Base-by-base conservation (phyloP, 176 grass and related monocot species). In the Ensete ventricosum region DNA sequence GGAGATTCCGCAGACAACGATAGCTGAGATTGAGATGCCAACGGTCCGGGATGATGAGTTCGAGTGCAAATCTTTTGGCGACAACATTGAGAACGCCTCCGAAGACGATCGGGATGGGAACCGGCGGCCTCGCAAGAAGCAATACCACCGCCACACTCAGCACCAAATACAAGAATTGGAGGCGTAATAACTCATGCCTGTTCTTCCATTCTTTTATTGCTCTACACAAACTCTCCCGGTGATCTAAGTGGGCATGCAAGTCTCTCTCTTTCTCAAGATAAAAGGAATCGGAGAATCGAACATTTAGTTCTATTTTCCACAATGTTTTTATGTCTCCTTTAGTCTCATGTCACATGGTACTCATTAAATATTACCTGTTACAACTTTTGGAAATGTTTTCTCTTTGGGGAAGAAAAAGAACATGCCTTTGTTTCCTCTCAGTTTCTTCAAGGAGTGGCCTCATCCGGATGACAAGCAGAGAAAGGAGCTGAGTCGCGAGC, bases 111-210 rank as follows among this genome's bases (percentile, higher is more conserved):
- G 92, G 74, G 95, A 93, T 57, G 78, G 74, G 1, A 76, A 80
- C 52, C 73, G 86, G 73, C 85, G 83, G 14, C 88, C 88, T 11
- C 79, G 87, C 53, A 98, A 98, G 86, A 99, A 99, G 82, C 90
- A 91, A 22, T 99, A 99, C 58, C 95, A 94, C 79, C 90, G 95
- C 54, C 95, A 99, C 79, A 99, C 90, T 8, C 95, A 94, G 12
- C 95, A 99, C 52, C 95, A 99, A 82, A 94, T 99, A 53, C 88
- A 90, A 79, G 88, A 91, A 76, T 78, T 99, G 0, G 95, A 99
- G 55, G 73, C 80, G 86, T 92, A 86, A 74, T 53, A 73, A 72
- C 2, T 25, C 25, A 24, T 52, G 34, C 7, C 10, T 51, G 8
- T 34, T 67, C 5, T 1, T 67, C 24, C 24, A 60, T 60, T 60